Percentiles rank a stretch among this genome's conserved stretches.
phyloP scores from a whole-genome alignment of 1,139 yeast genomes.

The Casaregolazyma lundiana region DNA sequence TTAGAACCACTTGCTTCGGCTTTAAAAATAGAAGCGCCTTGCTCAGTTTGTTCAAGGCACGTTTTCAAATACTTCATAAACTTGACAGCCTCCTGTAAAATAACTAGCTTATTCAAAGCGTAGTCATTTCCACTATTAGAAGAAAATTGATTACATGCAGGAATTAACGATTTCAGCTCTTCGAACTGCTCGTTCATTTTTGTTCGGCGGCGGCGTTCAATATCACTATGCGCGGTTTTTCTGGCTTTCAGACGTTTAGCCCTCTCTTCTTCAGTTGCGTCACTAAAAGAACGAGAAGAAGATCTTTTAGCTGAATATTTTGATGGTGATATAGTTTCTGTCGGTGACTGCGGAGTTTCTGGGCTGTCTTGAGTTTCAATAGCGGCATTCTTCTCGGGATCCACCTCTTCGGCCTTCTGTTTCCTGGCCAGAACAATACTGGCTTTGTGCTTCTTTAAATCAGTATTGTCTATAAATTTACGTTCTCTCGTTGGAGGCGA shows the following conservation, averaged over 20 bases:
- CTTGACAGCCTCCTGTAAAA: slow-evolving; percentile 75
- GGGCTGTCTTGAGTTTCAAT: not conserved
- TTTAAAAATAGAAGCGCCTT: slow-evolving; percentile 5
- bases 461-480: slow-evolving; percentile 1
- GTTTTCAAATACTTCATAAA: slow-evolving; percentile 64
- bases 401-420: not conserved
- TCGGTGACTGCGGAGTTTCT: not conserved
- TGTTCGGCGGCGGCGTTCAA: slow-evolving; percentile 72
- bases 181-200: slow-evolving; percentile 81
- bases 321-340: not conserved
- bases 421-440: not conserved
- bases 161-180: slow-evolving; percentile 69
- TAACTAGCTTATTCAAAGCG: slow-evolving; percentile 77
- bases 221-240: slow-evolving; percentile 64
- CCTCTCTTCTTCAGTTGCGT: slow-evolving; percentile 12
- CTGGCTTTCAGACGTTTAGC: slow-evolving; percentile 39
- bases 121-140: slow-evolving; percentile 39
- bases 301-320: slow-evolving; percentile 1
- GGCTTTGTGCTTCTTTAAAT: not conserved
- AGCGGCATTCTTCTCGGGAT: not conserved
- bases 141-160: slow-evolving; percentile 58
- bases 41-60: slow-evolving; percentile 23
- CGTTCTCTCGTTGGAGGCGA: not conserved
- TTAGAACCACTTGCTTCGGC: no score
- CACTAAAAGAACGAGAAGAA: no score